These are phyloP conservation scores for Mollisiaceae sp. DNA, from an alignment of 2,329 filamentous ascomycete species.

Conservation along the genomic window DNA sequence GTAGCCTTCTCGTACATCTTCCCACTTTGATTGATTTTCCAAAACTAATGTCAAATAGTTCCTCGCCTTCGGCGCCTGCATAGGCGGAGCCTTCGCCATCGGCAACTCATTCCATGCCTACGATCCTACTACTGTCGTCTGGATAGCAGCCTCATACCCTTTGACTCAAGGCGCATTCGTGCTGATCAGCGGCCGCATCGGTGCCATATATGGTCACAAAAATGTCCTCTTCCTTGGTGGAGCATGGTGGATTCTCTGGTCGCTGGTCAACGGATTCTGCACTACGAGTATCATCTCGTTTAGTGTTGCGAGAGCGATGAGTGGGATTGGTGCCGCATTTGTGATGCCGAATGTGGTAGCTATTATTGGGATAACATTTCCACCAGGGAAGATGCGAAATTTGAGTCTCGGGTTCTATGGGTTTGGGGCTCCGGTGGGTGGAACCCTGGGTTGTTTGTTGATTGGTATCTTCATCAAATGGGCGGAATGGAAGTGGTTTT, in stretches of 20 bases:
- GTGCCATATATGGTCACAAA: constrained; percentile 56
- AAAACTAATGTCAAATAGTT: constrained; percentile 12
- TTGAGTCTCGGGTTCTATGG: constrained; percentile 51
- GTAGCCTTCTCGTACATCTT: constrained; percentile 6
- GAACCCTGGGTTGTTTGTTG: constrained; percentile 47
- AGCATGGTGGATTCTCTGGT: constrained; percentile 49
- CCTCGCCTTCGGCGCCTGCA: constrained; percentile 13
- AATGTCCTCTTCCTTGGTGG: constrained; percentile 51
- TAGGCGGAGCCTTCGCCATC: constrained; percentile 14
- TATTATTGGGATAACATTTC: constrained; percentile 52
- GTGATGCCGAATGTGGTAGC: constrained; percentile 58
- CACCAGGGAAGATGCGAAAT: constrained; percentile 52
- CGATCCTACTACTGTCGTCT: constrained; percentile 5
- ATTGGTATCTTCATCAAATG: constrained; percentile 45
- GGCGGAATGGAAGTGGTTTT: constrained; percentile 46
- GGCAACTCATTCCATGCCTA: constrained; percentile 9
- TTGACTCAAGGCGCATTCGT: constrained; percentile 26
- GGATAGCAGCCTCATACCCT: constrained; percentile 15
- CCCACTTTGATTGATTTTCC: neutral
- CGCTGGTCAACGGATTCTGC: constrained; percentile 51
- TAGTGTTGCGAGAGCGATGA: constrained; percentile 50
- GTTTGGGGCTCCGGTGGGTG: constrained; percentile 52
- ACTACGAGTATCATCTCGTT: constrained; percentile 49
- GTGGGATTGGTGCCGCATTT: constrained; percentile 54
- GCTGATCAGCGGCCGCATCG: constrained; percentile 52